Evolutionary conservation across 176 grass and related monocot species (phyloP).

Genomic region (Melocanna baccifera): DNA sequence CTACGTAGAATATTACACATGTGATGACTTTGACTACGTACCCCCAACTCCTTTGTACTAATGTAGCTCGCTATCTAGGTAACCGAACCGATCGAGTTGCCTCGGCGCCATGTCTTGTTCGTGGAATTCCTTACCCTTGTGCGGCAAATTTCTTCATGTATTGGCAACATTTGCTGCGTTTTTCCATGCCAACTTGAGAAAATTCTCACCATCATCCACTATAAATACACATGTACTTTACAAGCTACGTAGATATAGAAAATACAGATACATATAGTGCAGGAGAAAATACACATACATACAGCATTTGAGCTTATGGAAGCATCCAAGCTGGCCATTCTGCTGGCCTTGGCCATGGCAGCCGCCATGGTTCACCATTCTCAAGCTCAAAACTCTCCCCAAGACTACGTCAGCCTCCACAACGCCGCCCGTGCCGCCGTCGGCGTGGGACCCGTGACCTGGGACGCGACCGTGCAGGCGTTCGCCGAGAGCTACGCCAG

Average conservation of each 20-base stretch:
- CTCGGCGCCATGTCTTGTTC: background rate
- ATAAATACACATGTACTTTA: background rate
- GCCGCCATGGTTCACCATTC: background rate
- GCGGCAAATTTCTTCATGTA: background rate
- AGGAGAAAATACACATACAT: no score
- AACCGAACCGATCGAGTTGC: background rate
- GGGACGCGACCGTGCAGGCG: constrained; percentile 23
- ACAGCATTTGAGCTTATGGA: no score
- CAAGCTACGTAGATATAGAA: background rate
- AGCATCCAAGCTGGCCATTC: background rate
- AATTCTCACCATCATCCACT: background rate
- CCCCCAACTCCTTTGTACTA: background rate
- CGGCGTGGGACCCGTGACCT: constrained; percentile 21
- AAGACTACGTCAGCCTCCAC: background rate
- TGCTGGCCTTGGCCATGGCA: background rate
- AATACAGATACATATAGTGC: no score
- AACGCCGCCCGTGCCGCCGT: background rate
- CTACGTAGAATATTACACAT: background rate
- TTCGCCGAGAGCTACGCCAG: constrained; percentile 24
- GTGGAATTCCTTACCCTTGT: background rate
- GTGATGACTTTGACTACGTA: background rate
- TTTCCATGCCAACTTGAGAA: background rate
- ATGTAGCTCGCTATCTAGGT: background rate
- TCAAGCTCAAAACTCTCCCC: background rate
- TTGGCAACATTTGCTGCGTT: background rate